Evolutionary conservation across 176 grass and related monocot genomes (phyloP), one percentile per base, ranked within the genome.

Genomic region (Panicum miliaceum): DNA sequence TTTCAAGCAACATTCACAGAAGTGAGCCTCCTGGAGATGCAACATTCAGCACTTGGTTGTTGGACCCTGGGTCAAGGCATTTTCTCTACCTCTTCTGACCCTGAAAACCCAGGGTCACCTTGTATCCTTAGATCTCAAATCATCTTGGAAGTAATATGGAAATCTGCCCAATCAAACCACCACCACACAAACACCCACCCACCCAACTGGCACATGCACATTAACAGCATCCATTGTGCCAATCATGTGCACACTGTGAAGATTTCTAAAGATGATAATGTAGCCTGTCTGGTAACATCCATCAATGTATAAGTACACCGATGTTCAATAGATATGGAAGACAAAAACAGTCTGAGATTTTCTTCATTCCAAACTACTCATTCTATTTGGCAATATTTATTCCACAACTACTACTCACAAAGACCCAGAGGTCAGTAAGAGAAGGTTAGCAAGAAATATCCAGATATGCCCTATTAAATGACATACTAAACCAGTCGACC

Each of bases 1-100:
- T 58, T 58, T 69, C 15, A 23, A 68, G 38, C 10, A 43, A 68
- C 68, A 71, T 71, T 69, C 38, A 61, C 8, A 78, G 51, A 53
- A 54, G 22, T 51, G 46, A 80, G 46, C 46, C 29, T 38, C n/a
- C 13, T 41, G 22, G 7, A 59, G 23, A 43, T 29, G n/a, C 37
- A 77, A 61, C 45, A 23, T 42, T 15, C 53, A 29, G 16, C 15
- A 13, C 47, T 53, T 62, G 57, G 3, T 46, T 45, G 16, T 75
- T 13, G 19, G 72, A 56, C 59, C 23, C 58, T 46, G 4, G 56
- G 15, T 63, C 59, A 12, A 52, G 71, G 29, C 18, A 75, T 27
- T 25, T 58, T 61, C 75, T 61, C 15, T 47, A 47, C 37, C 23
- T 15, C 75, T 45, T 43, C 37, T 45, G 7, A 45, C 56, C 25